phyloP scores from a whole-genome alignment of 495 filamentous ascomycete genomes.

The Penicillium coffeae region DNA sequence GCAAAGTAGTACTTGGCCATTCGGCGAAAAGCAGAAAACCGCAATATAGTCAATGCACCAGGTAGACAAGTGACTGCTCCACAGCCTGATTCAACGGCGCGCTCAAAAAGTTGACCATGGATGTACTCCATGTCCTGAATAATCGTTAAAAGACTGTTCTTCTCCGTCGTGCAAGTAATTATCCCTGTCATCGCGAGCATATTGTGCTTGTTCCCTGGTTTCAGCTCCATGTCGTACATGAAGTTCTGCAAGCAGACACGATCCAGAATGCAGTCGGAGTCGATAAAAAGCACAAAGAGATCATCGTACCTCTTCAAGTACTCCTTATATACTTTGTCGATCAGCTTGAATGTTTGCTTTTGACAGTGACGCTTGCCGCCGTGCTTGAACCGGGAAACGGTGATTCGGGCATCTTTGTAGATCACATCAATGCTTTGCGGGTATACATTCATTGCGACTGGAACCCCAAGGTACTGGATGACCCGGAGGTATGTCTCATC shows the following conservation, averaged over 20 bases:
- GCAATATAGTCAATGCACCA: conserved; percentile 88
- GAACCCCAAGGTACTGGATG: conserved; percentile 82
- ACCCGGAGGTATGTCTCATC: conserved; percentile 89
- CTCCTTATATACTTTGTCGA: conserved; percentile 87
- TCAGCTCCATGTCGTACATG: conserved; percentile 98
- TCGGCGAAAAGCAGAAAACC: conserved; percentile 92
- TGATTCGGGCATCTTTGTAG: conserved; percentile 79
- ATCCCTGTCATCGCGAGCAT: conserved; percentile 99
- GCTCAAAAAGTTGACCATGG: conserved; percentile 95
- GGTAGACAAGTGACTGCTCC: conserved; percentile 94
- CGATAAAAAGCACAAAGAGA: conserved; percentile 94
- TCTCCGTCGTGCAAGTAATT: conserved; percentile 90
- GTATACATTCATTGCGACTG: conserved; percentile 69
- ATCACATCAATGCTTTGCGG: conserved; percentile 88
- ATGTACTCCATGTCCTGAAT: conserved; percentile 96
- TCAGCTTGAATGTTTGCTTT: conserved; percentile 89
- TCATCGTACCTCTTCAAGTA: conserved; percentile 89
- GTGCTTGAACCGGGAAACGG: conserved; percentile 88
- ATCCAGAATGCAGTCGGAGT: conserved; percentile 96
- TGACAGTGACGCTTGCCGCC: conserved; percentile 94
- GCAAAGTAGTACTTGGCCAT: conserved; percentile 99
- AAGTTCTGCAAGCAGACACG: conserved; percentile 94
- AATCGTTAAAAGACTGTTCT: conserved; percentile 84
- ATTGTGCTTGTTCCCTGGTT: conserved; percentile 85
- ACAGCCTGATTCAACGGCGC: conserved; percentile 93